phyloP scores from a whole-genome alignment of 768 basidiomycete species.

The Termitomyces eurrhizus region DNA sequence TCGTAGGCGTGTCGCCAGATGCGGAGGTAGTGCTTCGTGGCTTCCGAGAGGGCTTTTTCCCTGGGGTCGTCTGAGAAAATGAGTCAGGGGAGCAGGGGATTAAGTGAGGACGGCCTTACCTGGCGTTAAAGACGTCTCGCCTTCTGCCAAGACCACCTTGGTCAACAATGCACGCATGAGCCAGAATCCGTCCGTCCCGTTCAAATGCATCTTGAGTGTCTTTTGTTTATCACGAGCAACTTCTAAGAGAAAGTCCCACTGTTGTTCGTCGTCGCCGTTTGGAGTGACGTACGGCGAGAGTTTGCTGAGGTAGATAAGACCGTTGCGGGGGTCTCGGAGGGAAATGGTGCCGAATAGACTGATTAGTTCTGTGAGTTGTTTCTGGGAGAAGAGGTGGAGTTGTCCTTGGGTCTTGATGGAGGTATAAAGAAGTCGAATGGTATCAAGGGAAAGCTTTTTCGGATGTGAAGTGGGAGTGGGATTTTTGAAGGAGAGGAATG shows the following conservation, averaged over 20 bases:
- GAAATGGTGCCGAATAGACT: constrained; percentile 50
- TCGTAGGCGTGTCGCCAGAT: constrained; percentile 33
- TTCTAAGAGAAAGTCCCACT: constrained; percentile 49
- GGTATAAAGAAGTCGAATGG: constrained; percentile 36
- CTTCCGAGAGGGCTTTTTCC: constrained; percentile 24
- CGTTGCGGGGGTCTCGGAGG: constrained; percentile 20
- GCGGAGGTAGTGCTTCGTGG: constrained; percentile 35
- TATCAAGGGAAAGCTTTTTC: constrained; percentile 24
- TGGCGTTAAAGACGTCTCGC: constrained; percentile 14
- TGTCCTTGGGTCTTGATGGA: constrained; percentile 29
- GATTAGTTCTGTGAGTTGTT: constrained; percentile 39
- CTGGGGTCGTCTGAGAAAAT: constrained; percentile 15
- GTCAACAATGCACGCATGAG: constrained; percentile 47
- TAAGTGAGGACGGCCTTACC: constrained; percentile 1
- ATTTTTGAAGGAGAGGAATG: constrained; percentile 20
- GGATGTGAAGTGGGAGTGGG: constrained; percentile 12
- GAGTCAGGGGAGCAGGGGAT: background rate
- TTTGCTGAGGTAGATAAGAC: constrained; percentile 26
- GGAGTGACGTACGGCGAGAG: constrained; percentile 25
- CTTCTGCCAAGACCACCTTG: constrained; percentile 17
- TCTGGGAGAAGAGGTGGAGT: constrained; percentile 28
- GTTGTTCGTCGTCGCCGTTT: constrained; percentile 19
- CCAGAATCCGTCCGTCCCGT: constrained; percentile 58
- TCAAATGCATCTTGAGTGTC: constrained; percentile 26
- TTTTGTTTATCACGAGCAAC: constrained; percentile 41